Evolutionary conservation across 192 early-diverging fungal species (phyloP).

Genomic region (Gamsiella multidivaricata): DNA sequence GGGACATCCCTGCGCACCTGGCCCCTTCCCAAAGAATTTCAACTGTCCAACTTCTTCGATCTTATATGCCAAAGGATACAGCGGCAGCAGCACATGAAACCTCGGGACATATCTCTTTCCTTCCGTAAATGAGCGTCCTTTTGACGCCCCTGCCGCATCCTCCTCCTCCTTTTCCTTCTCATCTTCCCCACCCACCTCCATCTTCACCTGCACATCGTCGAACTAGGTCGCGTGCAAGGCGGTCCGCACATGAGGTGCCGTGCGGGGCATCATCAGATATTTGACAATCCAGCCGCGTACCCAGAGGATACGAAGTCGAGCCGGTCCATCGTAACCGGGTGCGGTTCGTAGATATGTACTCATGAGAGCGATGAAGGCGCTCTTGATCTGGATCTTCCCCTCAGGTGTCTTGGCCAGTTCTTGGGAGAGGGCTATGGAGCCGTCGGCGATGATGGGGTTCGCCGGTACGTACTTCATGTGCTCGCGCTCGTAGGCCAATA

Average conservation of each 20-base stretch:
- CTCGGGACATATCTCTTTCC: constrained; percentile 5
- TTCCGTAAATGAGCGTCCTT: constrained; percentile 4
- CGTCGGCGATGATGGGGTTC: background rate
- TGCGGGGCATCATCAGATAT: constrained; percentile 4
- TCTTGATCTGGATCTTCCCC: background rate
- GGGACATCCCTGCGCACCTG: background rate
- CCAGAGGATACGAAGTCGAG: background rate
- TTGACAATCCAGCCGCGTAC: constrained; percentile 5
- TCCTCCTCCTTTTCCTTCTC: background rate
- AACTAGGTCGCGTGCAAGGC: constrained; percentile 5
- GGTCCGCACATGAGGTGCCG: background rate
- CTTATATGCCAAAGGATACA: constrained; percentile 40
- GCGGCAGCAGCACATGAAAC: constrained; percentile 9
- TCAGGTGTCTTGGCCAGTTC: background rate
- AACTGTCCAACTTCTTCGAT: constrained; percentile 49
- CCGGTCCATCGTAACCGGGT: constrained; percentile 2
- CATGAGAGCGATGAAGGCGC: background rate
- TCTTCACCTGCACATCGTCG: background rate
- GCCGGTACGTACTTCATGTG: constrained; percentile 6
- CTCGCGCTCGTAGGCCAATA: background rate
- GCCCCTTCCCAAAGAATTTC: constrained; percentile 22
- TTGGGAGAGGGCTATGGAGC: background rate
- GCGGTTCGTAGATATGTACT: background rate
- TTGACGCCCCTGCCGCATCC: background rate
- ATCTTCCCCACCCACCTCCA: background rate